Evolutionary conservation across 208 protist genomes (phyloP).

Genomic region (Naegleria fowleri): DNA sequence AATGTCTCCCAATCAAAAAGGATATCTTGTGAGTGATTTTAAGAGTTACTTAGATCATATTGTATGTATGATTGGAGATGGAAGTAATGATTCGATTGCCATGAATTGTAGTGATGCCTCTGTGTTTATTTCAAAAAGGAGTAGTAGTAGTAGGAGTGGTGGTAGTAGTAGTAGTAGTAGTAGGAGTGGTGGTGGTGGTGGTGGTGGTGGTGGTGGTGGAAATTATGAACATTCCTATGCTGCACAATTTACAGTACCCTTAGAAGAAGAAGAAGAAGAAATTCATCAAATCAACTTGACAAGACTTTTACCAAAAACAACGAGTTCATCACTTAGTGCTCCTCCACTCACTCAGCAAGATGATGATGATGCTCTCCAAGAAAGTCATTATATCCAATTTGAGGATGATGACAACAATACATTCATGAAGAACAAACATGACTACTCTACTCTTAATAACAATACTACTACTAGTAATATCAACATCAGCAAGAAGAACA

Average conservation of each 20-base stretch:
- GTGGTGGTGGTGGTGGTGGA: neutral
- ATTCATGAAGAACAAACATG: too few relatives aligned
- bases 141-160: neutral
- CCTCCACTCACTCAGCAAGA: too few relatives aligned
- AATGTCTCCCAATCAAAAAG: constrained; percentile 5
- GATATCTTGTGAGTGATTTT: neutral
- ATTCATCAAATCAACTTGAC: too few relatives aligned
- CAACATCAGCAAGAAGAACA: too few relatives aligned
- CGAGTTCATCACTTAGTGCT: too few relatives aligned
- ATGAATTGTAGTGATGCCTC: neutral
- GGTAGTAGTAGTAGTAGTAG: neutral
- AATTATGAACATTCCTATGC: neutral
- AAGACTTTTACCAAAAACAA: too few relatives aligned
- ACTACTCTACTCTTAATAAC: too few relatives aligned
- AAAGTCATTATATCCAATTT: too few relatives aligned
- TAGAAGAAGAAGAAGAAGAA: neutral
- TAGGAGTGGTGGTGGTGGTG: neutral
- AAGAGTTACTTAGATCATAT: neutral
- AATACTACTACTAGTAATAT: too few relatives aligned
- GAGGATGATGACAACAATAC: too few relatives aligned
- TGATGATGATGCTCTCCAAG: too few relatives aligned
- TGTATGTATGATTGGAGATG: constrained; percentile 21
- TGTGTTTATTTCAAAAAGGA: neutral
- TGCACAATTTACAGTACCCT: neutral
- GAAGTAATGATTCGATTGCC: neutral